Percentiles rank a stretch among this genome's conserved stretches.
Conservation (phyloP, 495 filamentous ascomycete species). For the Aspergillus nanangensis region DNA sequence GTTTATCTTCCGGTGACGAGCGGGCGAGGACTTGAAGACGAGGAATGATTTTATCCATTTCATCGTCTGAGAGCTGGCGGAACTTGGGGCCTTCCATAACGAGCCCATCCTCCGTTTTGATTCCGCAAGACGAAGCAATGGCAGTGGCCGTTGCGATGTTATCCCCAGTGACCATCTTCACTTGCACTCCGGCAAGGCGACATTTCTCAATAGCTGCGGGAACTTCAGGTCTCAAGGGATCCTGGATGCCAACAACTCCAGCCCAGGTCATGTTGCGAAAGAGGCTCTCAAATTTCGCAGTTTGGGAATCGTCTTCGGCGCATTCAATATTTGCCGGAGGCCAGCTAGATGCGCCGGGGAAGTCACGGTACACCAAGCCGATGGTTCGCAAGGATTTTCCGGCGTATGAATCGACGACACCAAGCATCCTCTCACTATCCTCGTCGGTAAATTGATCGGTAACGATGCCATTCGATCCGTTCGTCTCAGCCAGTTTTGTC, state of each 20-base stretch:
- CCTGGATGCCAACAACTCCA: constrained; percentile 62
- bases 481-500: constrained; percentile 22
- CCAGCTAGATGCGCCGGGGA: constrained; percentile 55
- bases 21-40: constrained; percentile 78
- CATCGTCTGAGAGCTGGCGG: constrained; percentile 64
- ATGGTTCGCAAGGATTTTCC: constrained; percentile 58
- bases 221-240: constrained; percentile 68
- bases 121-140: constrained; percentile 80
- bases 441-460: constrained; percentile 30
- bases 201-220: constrained; percentile 69
- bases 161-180: constrained; percentile 89
- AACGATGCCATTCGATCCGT: constrained; percentile 26
- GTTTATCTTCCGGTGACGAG: constrained; percentile 85
- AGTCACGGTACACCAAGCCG: constrained; percentile 60
- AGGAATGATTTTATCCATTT: constrained; percentile 71
- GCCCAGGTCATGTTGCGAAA: constrained; percentile 59
- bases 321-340: constrained; percentile 45
- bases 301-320: constrained; percentile 44
- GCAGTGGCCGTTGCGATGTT: constrained; percentile 78
- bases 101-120: constrained; percentile 66
- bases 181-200: constrained; percentile 72
- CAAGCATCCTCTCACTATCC: constrained; percentile 24
- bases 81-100: constrained; percentile 85
- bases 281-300: constrained; percentile 52
- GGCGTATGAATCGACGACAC: constrained; percentile 53